A percentile compares a stretch with the other conserved stretches of the same genome.
phyloP scores from a whole-genome alignment of 176 grass and related monocot species.

The Canna indica region DNA sequence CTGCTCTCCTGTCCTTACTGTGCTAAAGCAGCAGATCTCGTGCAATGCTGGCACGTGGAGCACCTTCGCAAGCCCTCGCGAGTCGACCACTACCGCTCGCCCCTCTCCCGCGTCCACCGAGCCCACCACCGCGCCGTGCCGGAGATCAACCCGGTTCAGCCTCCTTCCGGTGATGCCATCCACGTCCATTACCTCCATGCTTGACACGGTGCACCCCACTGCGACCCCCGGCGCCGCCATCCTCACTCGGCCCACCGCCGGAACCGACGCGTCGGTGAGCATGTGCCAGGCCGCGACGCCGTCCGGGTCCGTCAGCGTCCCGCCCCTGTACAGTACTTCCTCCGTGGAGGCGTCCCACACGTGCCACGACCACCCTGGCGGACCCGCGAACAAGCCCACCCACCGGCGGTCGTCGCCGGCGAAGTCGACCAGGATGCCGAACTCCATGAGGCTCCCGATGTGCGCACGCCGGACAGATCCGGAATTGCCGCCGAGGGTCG shows the following conservation, averaged over 20 bases:
- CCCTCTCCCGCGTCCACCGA: constrained; percentile 22
- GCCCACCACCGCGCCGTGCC: constrained; percentile 1
- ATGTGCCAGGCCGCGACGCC: constrained; percentile 28
- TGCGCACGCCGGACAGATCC: constrained; percentile 13
- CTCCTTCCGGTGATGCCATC: not conserved
- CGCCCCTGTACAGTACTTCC: constrained; percentile 25
- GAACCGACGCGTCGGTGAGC: constrained; percentile 17
- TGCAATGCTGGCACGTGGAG: constrained; percentile 2
- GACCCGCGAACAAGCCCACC: constrained; percentile 38
- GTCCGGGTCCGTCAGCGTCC: constrained; percentile 20
- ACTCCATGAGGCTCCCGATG: constrained; percentile 21
- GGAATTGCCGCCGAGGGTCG: not conserved
- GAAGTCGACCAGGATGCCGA: constrained; percentile 35
- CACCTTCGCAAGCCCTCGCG: constrained; percentile 16
- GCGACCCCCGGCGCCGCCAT: not conserved
- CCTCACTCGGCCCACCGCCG: constrained; percentile 17
- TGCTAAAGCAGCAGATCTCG: constrained; percentile 25
- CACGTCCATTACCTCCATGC: constrained; percentile 26
- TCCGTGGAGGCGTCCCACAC: constrained; percentile 30
- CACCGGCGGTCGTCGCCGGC: constrained; percentile 19
- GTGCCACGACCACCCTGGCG: constrained; percentile 27
- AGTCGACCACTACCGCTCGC: constrained; percentile 16
- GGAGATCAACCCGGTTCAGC: constrained; percentile 8
- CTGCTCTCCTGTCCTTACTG: not conserved
- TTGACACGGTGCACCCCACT: constrained; percentile 27